phyloP scores from a whole-genome alignment of 2,329 filamentous ascomycete genomes.

The Pseudodiploospora longispora region DNA sequence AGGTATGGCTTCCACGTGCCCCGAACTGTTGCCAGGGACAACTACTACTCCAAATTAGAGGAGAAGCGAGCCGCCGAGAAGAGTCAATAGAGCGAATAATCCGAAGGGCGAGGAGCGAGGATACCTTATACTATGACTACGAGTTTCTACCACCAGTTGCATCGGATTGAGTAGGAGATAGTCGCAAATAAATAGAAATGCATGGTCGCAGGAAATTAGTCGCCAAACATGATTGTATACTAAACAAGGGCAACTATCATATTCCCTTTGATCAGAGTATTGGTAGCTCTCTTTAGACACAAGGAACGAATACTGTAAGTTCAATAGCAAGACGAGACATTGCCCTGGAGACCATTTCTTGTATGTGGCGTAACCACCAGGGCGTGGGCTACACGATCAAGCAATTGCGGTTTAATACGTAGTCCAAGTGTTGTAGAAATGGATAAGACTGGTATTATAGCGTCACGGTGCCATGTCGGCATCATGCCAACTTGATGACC shows the following conservation, averaged over 20 bases:
- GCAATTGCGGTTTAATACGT: too few relatives aligned
- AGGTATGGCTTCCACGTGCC: constrained; percentile 58
- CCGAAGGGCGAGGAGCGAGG: background rate
- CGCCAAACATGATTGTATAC: constrained; percentile 1
- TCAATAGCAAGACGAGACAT: too few relatives aligned
- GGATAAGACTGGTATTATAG: background rate
- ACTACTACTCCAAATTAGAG: constrained; percentile 51
- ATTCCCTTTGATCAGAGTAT: too few relatives aligned
- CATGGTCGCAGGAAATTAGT: constrained; percentile 1
- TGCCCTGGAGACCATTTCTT: too few relatives aligned
- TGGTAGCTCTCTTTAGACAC: too few relatives aligned
- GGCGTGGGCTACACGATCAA: too few relatives aligned
- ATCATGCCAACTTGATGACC: constrained; percentile 27
- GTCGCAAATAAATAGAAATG: background rate
- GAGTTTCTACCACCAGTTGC: background rate
- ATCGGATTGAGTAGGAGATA: background rate
- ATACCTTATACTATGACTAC: background rate
- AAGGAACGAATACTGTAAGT: too few relatives aligned
- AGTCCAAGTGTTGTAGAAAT: too few relatives aligned
- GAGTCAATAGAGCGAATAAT: constrained; percentile 14
- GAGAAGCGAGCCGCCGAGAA: constrained; percentile 41
- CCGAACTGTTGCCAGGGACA: constrained; percentile 50
- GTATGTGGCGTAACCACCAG: too few relatives aligned
- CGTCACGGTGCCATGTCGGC: constrained; percentile 20
- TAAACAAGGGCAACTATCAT: constrained; percentile 1